phyloP scores from a whole-genome alignment of 257 asterid species.

The Parsonsia alboflavescens region DNA sequence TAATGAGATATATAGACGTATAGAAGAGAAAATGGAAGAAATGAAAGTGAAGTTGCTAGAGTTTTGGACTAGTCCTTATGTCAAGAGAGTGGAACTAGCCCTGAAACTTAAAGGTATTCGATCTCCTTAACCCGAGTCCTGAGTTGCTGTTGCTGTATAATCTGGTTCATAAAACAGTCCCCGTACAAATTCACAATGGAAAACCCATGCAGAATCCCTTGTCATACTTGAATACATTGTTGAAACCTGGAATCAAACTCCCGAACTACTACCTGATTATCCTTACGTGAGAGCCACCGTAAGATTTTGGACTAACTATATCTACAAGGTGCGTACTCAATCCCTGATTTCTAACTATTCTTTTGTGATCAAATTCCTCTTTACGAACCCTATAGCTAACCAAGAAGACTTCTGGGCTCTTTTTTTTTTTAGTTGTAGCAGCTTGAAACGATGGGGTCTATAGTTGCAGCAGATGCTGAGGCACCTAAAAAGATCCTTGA shows the following conservation, averaged over 20 bases:
- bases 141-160: slow-evolving; percentile 15
- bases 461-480: slow-evolving; percentile 2
- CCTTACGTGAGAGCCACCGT: slow-evolving; percentile 12
- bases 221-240: no score
- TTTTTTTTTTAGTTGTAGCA: no score
- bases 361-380: no score
- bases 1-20: not conserved
- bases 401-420: not conserved
- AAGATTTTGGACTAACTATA: slow-evolving; percentile 23
- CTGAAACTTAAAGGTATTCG: slow-evolving; percentile 13
- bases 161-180: slow-evolving; percentile 15
- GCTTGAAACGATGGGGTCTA: slow-evolving; percentile 18
- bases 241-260: slow-evolving; percentile 16
- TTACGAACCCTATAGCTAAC: no score
- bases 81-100: slow-evolving; percentile 12
- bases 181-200: slow-evolving; percentile 20
- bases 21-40: not conserved
- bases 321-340: not conserved
- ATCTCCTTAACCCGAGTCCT: slow-evolving; percentile 11
- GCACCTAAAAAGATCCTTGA: slow-evolving; percentile 11
- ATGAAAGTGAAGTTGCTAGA: not conserved
- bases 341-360: not conserved
- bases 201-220: slow-evolving; percentile 24
- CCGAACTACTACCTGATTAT: slow-evolving; percentile 10
- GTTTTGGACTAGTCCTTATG: not conserved